These are phyloP conservation scores for Metschnikowia hibisci DNA, from an alignment of 805 yeast species.

Conservation along the genomic window DNA sequence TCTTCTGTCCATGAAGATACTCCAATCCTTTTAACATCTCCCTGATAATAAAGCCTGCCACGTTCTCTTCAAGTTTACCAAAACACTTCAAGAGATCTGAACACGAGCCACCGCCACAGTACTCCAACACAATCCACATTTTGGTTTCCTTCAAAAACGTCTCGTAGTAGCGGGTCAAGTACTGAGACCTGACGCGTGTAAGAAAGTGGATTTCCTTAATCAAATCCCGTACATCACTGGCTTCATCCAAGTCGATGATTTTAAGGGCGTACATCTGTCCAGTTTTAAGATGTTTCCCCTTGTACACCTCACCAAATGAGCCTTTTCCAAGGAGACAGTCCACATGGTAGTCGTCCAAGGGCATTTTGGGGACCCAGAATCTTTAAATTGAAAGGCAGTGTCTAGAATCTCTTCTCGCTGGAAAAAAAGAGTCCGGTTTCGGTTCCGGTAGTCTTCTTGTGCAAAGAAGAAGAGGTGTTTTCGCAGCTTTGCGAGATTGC, in stretches of 20 bases:
- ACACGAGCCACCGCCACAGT: constrained; percentile 93
- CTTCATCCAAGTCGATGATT: constrained; percentile 73
- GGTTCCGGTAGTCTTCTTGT: neutral
- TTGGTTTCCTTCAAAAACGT: constrained; percentile 61
- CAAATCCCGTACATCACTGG: constrained; percentile 63
- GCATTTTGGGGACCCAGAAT: constrained; percentile 7
- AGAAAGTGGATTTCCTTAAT: constrained; percentile 78
- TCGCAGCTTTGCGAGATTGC: constrained; percentile 7
- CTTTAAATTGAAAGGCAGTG: neutral
- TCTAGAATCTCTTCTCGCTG: neutral
- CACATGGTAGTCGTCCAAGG: constrained; percentile 16
- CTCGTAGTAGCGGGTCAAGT: constrained; percentile 59
- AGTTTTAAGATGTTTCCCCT: constrained; percentile 39
- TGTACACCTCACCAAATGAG: constrained; percentile 82
- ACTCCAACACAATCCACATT: constrained; percentile 92
- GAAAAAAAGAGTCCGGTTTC: neutral
- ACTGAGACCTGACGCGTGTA: constrained; percentile 28
- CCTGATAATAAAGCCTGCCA: constrained; percentile 46
- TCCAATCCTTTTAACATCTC: constrained; percentile 67
- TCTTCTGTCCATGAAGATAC: constrained; percentile 70
- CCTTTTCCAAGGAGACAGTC: constrained; percentile 58
- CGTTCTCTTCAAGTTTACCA: constrained; percentile 53
- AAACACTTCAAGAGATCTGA: constrained; percentile 61
- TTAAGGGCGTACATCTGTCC: constrained; percentile 72
- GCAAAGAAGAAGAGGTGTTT: neutral